Base-by-base conservation (phyloP, 225 moss, liverwort and hornwort species). In the Asterella californica region DNA sequence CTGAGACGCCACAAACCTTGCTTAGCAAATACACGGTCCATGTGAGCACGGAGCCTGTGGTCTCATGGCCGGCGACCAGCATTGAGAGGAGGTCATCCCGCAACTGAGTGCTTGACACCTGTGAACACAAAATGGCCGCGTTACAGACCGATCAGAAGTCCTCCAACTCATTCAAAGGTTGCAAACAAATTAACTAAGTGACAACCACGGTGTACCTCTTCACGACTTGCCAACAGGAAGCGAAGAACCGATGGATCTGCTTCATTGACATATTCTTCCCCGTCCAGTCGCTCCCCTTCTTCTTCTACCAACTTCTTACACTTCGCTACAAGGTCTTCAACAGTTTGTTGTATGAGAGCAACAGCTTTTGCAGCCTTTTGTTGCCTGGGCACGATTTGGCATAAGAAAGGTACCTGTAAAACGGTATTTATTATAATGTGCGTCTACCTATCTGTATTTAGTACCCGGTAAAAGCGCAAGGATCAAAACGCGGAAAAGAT, bases 31-130 rank as follows among this genome's bases (percentile, higher is more conserved):
- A 99, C 25, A 99, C 92, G 72, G 99, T 99, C 99, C 99, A 99
- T 32, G 99, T 99, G 67, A 99, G 85, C 64, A 95, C 95, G 74
- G 99, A 99, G 72, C 99, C 99, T 79, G 99, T 99, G 49, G 99
- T 99, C 83, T 99, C 99, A 78, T 99, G 95, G 66, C 99, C 99
- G 46, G 99, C 99, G 71, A 99, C 99, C 77, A 99, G 91, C 99
- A 99, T 99, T n/a, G 99, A 99, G 68, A 99, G 84, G 65, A 99
- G 91, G 86, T 99, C 99, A 81, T 99, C 99, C 83, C 99, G 89
- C 78, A 99, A 88, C 83, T 99, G 99, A 83, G 87, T 70, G 83
- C 92, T 93, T 45, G 96, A 92, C 79, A 96, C 96, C 96, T 96
- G 90, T 81, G 66, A 66, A 53, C 6, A 0, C 10, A 25, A 59